phyloP scores from a whole-genome alignment of 2,329 filamentous ascomycete species.

The Fusarium camptoceras region DNA sequence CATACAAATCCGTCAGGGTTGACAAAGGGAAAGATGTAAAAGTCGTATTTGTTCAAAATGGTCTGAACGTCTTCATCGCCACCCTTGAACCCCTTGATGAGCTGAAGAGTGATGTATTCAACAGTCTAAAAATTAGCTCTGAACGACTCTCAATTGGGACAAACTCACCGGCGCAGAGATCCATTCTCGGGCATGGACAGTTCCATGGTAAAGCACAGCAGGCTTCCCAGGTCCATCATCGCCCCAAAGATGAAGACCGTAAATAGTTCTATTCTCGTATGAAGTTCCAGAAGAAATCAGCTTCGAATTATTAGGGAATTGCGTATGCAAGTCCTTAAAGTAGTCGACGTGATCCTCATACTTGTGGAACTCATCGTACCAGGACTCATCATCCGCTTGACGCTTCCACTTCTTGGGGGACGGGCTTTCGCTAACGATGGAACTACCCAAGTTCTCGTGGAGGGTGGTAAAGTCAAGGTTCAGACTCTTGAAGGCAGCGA shows the following conservation, averaged over 20 bases:
- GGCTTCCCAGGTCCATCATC: constrained; percentile 58
- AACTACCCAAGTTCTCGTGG: constrained; percentile 48
- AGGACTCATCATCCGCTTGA: constrained; percentile 51
- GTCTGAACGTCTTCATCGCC: constrained; percentile 52
- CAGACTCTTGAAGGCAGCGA: constrained; percentile 47
- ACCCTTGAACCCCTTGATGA: constrained; percentile 57
- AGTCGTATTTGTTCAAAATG: constrained; percentile 68
- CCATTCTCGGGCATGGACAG: constrained; percentile 67
- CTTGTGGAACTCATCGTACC: constrained; percentile 63
- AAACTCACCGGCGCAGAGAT: constrained; percentile 66
- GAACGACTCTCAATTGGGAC: background rate
- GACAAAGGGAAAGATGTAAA: constrained; percentile 64
- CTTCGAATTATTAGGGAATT: constrained; percentile 60
- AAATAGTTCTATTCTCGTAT: constrained; percentile 63
- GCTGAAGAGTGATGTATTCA: constrained; percentile 61
- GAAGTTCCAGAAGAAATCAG: constrained; percentile 59
- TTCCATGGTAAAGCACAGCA: constrained; percentile 63
- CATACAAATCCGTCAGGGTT: constrained; percentile 59
- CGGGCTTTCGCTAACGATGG: constrained; percentile 47
- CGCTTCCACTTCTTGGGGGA: constrained; percentile 38
- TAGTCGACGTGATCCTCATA: constrained; percentile 63
- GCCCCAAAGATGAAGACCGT: constrained; percentile 66
- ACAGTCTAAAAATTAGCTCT: constrained; percentile 46
- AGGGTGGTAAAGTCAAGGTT: constrained; percentile 48
- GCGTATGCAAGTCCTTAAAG: constrained; percentile 55